phyloP scores from a whole-genome alignment of 2,329 filamentous ascomycete genomes.

The Thelonectria discophora region DNA sequence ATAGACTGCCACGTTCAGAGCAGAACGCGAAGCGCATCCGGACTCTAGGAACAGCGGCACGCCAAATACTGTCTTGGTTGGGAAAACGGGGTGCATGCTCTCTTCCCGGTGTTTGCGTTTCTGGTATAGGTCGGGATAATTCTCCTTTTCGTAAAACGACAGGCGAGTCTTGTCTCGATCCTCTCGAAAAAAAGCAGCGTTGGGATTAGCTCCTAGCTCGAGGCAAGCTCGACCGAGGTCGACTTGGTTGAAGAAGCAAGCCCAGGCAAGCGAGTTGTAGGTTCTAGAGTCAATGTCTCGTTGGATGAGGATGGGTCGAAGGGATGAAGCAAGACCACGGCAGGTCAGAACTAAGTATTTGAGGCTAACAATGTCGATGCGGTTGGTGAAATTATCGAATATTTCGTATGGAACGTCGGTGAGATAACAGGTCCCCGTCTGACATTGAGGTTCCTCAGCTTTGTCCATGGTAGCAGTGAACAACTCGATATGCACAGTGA shows the following conservation, averaged over 20 bases:
- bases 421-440: not conserved
- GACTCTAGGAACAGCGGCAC: not conserved
- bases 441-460: not conserved
- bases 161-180: not conserved
- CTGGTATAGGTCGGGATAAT: not conserved
- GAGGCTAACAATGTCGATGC: not conserved
- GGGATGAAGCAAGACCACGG: not conserved
- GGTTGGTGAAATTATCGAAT: not conserved
- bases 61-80: not conserved
- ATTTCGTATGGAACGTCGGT: not conserved
- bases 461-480: not conserved
- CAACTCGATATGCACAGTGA: no score
- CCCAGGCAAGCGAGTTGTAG: conserved; percentile 16
- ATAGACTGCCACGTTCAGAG: conserved; percentile 1
- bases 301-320: not conserved
- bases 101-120: not conserved
- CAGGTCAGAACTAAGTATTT: not conserved
- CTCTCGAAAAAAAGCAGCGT: not conserved
- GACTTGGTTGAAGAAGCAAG: conserved; percentile 1
- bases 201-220: not conserved
- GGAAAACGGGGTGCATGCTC: not conserved
- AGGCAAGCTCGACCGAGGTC: not conserved
- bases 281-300: not conserved
- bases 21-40: not conserved
- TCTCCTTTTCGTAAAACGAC: not conserved